Evolutionary conservation across 2,329 filamentous ascomycete species (phyloP).

Genomic region (Fusarium mangiferae): DNA sequence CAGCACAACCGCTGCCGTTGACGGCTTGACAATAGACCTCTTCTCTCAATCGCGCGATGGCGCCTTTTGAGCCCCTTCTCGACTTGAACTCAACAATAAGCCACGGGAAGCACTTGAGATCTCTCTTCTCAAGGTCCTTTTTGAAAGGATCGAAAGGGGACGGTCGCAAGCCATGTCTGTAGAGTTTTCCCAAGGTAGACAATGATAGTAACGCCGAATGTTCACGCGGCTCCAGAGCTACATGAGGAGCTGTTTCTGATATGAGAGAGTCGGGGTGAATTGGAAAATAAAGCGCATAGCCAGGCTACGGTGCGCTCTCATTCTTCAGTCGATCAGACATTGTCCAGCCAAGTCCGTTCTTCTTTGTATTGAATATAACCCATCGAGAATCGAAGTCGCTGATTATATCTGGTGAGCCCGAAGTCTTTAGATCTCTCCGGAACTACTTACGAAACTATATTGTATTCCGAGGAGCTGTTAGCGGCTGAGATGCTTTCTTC

Average conservation of each 20-base stretch:
- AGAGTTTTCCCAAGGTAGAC: background rate
- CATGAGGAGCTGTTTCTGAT: no score
- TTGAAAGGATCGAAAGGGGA: background rate
- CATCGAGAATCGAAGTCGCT: background rate
- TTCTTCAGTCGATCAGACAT: background rate
- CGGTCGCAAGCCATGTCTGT: background rate
- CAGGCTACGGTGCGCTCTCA: background rate
- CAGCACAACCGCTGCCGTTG: conserved; percentile 27
- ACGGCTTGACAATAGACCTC: conserved; percentile 23
- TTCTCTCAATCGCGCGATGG: background rate
- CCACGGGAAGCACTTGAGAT: background rate
- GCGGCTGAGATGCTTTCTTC: background rate
- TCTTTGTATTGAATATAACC: background rate
- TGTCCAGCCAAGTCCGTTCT: background rate
- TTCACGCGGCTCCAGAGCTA: background rate
- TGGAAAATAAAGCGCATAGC: background rate
- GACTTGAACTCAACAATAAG: background rate
- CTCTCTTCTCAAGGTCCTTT: accelerated
- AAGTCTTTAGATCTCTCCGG: background rate
- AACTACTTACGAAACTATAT: background rate
- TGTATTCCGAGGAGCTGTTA: background rate
- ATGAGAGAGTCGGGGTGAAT: background rate
- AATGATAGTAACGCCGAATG: background rate
- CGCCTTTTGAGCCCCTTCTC: background rate
- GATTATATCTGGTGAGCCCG: background rate